Conservation (phyloP, 2,329 filamentous ascomycete species). For the Fusarium agapanthi region DNA sequence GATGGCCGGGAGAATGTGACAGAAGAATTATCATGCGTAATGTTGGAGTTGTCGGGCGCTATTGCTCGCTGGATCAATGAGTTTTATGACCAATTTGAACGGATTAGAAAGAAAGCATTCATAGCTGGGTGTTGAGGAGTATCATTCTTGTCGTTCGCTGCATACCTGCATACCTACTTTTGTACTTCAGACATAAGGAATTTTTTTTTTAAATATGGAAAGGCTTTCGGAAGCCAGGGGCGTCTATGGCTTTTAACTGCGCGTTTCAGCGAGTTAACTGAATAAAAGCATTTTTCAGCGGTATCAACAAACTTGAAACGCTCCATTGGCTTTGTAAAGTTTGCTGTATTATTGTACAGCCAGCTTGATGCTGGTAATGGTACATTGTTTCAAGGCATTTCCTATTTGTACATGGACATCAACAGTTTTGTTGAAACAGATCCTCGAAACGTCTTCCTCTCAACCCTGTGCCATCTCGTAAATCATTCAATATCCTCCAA, state of each 20-base stretch:
- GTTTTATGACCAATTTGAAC: conserved; percentile 36
- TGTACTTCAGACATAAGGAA: conserved; percentile 27
- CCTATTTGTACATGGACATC: conserved; percentile 38
- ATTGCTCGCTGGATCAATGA: conserved; percentile 30
- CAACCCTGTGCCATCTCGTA: conserved; percentile 6
- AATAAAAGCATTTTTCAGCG: conserved; percentile 38
- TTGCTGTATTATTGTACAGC: conserved; percentile 43
- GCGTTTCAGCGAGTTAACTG: conserved; percentile 22
- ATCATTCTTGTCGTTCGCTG: conserved; percentile 41
- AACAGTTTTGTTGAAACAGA: conserved; percentile 18
- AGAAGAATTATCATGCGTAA: conserved; percentile 11
- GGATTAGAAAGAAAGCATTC: conserved; percentile 39
- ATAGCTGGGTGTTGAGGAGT: conserved; percentile 46
- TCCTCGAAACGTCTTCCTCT: conserved; percentile 2
- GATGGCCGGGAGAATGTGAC: conserved; percentile 47
- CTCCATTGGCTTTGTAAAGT: conserved; percentile 24
- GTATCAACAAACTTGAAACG: neutral
- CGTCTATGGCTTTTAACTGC: conserved; percentile 22
- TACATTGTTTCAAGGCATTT: conserved; percentile 38
- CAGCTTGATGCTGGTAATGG: conserved; percentile 41
- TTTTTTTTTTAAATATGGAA: conserved; percentile 22
- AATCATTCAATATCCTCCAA: conserved; percentile 51
- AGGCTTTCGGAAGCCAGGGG: conserved; percentile 27
- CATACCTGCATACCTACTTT: conserved; percentile 33
- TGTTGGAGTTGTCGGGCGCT: conserved; percentile 23